Conservation (phyloP, 371 early-diverging fungal species). For the Dichotomocladium elegans region DNA sequence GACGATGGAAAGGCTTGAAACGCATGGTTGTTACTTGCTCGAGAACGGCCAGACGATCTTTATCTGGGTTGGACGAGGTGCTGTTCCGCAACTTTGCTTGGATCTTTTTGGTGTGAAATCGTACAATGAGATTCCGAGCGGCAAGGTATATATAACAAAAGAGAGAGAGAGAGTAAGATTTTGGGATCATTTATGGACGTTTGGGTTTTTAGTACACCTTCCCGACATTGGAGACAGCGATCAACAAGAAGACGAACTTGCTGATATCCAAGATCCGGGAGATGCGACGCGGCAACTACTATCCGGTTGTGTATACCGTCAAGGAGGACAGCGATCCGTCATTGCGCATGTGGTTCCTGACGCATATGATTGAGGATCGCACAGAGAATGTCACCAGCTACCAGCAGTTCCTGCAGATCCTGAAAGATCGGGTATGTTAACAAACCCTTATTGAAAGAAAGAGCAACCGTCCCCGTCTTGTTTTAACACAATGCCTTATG, state of each 20-base stretch:
- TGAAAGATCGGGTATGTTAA: constrained; percentile 54
- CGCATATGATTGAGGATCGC: constrained; percentile 89
- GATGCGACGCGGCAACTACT: constrained; percentile 56
- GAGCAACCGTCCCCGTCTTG: background rate
- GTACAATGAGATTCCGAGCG: constrained; percentile 57
- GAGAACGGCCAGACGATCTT: constrained; percentile 79
- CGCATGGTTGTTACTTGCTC: constrained; percentile 82
- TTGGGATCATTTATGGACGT: background rate
- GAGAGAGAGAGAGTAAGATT: background rate
- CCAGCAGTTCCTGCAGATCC: constrained; percentile 70
- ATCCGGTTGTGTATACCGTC: constrained; percentile 69
- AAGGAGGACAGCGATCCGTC: constrained; percentile 91
- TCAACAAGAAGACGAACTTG: constrained; percentile 53
- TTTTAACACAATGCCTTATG: background rate
- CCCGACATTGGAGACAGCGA: constrained; percentile 53
- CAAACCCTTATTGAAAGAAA: background rate
- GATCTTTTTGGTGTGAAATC: constrained; percentile 64
- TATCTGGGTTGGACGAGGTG: constrained; percentile 85
- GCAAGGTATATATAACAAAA: too few relatives aligned
- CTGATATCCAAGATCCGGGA: constrained; percentile 56
- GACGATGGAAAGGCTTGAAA: constrained; percentile 80
- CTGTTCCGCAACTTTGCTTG: constrained; percentile 67
- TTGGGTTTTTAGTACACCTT: constrained; percentile 21
- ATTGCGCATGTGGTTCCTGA: constrained; percentile 78
- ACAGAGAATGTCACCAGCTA: constrained; percentile 79